Percentiles rank a stretch among this genome's conserved stretches.
Evolutionary conservation across 2,329 filamentous ascomycete species (phyloP).

Genomic region (Aureobasidium pullulans): DNA sequence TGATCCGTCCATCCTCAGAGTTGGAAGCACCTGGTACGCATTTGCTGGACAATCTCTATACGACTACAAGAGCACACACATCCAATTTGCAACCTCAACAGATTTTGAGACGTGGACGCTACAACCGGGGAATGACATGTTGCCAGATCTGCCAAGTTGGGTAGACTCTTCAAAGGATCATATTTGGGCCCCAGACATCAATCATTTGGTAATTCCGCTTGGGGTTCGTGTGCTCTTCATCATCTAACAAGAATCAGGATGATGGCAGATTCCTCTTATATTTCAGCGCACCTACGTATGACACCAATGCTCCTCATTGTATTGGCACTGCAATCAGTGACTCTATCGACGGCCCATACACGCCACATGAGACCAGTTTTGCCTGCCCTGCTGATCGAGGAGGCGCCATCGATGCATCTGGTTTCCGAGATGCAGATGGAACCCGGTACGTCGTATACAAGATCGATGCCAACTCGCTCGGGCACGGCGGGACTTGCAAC

Average conservation of each 20-base stretch:
- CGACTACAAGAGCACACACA: slow-evolving; percentile 20
- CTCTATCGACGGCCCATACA: slow-evolving; percentile 21
- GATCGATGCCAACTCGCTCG: slow-evolving; percentile 23
- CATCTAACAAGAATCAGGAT: slow-evolving; percentile 2
- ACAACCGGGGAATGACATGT: slow-evolving; percentile 23
- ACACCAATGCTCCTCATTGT: slow-evolving; percentile 21
- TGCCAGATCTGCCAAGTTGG: slow-evolving; percentile 26
- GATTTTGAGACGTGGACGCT: slow-evolving; percentile 28
- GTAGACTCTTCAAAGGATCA: slow-evolving; percentile 19
- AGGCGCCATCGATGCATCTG: slow-evolving; percentile 24
- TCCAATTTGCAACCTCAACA: slow-evolving; percentile 28
- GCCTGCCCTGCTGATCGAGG: slow-evolving; percentile 23
- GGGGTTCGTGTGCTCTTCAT: neutral
- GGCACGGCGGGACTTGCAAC: slow-evolving; percentile 21
- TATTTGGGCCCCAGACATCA: slow-evolving; percentile 32
- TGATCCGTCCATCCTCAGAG: slow-evolving; percentile 29
- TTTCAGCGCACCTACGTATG: slow-evolving; percentile 21
- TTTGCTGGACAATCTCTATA: slow-evolving; percentile 27
- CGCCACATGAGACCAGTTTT: slow-evolving; percentile 19
- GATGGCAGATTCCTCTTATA: slow-evolving; percentile 25
- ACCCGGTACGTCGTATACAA: slow-evolving; percentile 24
- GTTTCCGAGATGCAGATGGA: slow-evolving; percentile 21
- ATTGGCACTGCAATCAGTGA: slow-evolving; percentile 22
- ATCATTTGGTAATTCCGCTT: slow-evolving; percentile 15
- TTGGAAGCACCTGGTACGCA: slow-evolving; percentile 29